These are phyloP conservation scores for Mycogone perniciosa DNA, from an alignment of 2,329 filamentous ascomycete species.

Conservation along the genomic window DNA sequence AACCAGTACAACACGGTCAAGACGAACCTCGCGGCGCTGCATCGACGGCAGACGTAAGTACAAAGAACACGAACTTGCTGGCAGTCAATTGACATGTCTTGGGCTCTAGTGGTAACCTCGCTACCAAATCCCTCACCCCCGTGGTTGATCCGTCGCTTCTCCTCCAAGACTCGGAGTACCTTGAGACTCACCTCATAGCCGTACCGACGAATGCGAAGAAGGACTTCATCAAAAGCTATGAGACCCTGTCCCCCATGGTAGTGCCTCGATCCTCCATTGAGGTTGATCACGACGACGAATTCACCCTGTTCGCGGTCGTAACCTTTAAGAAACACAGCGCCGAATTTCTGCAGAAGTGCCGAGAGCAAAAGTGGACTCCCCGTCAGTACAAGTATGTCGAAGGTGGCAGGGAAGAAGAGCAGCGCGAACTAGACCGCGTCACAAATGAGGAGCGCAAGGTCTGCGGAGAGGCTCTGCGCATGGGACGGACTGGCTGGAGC, in stretches of 20 bases:
- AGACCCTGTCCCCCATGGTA: slow-evolving; percentile 83
- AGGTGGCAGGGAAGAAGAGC: slow-evolving; percentile 83
- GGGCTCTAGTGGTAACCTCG: slow-evolving; percentile 69
- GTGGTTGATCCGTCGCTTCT: slow-evolving; percentile 76
- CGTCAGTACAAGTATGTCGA: slow-evolving; percentile 91
- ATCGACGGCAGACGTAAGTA: slow-evolving; percentile 78
- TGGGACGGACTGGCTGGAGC: slow-evolving; percentile 88
- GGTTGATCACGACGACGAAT: slow-evolving; percentile 82
- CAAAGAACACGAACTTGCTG: neutral
- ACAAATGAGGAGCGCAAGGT: slow-evolving; percentile 82
- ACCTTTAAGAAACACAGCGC: slow-evolving; percentile 85
- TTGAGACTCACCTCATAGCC: slow-evolving; percentile 90
- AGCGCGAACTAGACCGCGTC: slow-evolving; percentile 76
- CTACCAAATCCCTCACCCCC: slow-evolving; percentile 87
- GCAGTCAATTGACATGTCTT: neutral
- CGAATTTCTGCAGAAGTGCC: slow-evolving; percentile 87
- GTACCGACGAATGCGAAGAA: slow-evolving; percentile 75
- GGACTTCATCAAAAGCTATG: slow-evolving; percentile 85
- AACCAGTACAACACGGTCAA: slow-evolving; percentile 91
- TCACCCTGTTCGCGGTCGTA: slow-evolving; percentile 79
- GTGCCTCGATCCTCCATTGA: slow-evolving; percentile 81
- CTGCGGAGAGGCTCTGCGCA: slow-evolving; percentile 82
- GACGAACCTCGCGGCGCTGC: slow-evolving; percentile 70
- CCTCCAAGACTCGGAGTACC: slow-evolving; percentile 87
- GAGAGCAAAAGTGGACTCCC: slow-evolving; percentile 91